Evolutionary conservation across 352 stramenopile species (phyloP).

Genomic region (Lagenidium sp.): DNA sequence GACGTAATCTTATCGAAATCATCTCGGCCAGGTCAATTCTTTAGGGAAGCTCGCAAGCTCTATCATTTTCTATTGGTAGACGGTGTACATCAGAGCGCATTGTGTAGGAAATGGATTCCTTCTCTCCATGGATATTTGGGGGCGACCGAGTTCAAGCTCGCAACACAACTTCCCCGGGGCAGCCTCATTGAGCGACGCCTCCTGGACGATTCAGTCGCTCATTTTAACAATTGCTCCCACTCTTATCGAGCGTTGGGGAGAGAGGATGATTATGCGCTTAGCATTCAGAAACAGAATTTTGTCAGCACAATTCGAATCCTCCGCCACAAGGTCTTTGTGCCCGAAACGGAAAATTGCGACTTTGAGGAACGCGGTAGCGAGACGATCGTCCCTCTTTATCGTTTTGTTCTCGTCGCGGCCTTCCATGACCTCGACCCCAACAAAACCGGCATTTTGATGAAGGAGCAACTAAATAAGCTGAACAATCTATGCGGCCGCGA

Average conservation of each 20-base stretch:
- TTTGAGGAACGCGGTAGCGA: conserved; percentile 1
- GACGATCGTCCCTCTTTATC: conserved; percentile 50
- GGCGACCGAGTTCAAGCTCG: conserved; percentile 44
- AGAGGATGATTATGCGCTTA: too few relatives aligned
- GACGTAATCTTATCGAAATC: conserved; percentile 21
- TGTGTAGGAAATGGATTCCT: not conserved
- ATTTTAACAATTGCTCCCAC: conserved; percentile 23
- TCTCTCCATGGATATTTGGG: conserved; percentile 24
- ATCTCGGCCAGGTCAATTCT: conserved; percentile 36
- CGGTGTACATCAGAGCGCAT: too few relatives aligned
- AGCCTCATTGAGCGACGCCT: conserved; percentile 41
- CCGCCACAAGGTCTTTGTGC: conserved; percentile 48
- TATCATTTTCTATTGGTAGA: conserved; percentile 24
- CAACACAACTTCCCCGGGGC: conserved; percentile 36
- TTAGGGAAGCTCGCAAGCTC: conserved; percentile 48
- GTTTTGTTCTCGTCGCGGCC: conserved; percentile 43
- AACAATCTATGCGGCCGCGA: conserved; percentile 31
- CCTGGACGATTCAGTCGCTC: conserved; percentile 28
- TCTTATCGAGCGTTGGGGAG: too few relatives aligned
- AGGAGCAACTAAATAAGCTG: conserved; percentile 24
- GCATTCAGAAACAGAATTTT: too few relatives aligned
- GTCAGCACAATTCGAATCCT: conserved; percentile 29
- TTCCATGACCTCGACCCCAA: conserved; percentile 36
- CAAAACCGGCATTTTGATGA: conserved; percentile 18
- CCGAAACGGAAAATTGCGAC: conserved; percentile 13